Conservation (phyloP, 2,329 filamentous ascomycete genomes). For the Penicillium aurantiogriseum region DNA sequence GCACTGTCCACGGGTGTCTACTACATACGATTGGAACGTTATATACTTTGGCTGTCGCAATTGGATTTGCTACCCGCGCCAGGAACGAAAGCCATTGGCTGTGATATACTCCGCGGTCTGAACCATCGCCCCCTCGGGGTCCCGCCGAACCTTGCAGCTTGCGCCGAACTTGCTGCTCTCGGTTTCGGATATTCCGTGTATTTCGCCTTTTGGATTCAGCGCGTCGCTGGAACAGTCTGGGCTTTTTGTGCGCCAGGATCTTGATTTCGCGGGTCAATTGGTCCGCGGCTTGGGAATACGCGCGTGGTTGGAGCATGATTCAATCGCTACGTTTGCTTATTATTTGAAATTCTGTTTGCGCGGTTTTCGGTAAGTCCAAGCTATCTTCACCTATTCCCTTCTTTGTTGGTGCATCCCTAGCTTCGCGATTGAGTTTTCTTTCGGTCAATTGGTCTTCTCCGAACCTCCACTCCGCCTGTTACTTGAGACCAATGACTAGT, state of each 20-base stretch:
- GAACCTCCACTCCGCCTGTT: background rate
- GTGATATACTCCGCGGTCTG: background rate
- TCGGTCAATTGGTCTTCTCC: background rate
- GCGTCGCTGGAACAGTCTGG: background rate
- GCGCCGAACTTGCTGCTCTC: background rate
- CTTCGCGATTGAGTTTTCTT: background rate
- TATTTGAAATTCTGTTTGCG: slow-evolving; percentile 29
- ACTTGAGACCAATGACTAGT: background rate
- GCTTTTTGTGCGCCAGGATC: background rate
- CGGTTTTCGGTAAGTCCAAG: slow-evolving; percentile 31
- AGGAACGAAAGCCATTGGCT: background rate
- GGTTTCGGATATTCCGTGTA: background rate
- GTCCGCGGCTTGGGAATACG: slow-evolving; percentile 11
- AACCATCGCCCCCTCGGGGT: background rate
- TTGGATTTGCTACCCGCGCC: background rate
- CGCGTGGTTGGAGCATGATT: slow-evolving; percentile 32
- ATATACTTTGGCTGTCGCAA: background rate
- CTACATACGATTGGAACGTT: background rate
- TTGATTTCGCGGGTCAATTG: slow-evolving; percentile 6
- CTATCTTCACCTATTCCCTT: slow-evolving; percentile 13
- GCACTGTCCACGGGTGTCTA: background rate
- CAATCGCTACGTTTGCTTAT: slow-evolving; percentile 25
- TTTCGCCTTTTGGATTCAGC: background rate
- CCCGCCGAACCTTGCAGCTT: background rate
- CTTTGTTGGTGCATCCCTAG: background rate